Percentiles rank a stretch among this genome's conserved stretches.
Conservation (phyloP, 306 rosid genomes). For the Myrica gale region DNA sequence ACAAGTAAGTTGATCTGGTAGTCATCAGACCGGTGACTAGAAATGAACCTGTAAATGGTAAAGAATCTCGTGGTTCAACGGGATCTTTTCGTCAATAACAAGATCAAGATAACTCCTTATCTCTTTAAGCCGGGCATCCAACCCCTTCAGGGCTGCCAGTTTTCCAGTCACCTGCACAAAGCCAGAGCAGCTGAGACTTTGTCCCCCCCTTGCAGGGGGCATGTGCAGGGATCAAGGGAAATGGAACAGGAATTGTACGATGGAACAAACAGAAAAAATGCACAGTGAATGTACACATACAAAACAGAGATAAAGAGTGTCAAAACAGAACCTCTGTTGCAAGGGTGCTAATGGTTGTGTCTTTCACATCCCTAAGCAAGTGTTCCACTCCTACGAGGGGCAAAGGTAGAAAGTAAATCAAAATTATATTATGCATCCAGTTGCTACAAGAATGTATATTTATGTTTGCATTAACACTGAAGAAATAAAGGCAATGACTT, state of each 20-base stretch:
- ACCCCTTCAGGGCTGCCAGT: slow-evolving; percentile 81
- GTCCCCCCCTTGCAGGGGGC: background rate
- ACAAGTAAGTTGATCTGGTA: background rate
- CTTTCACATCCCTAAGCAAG: slow-evolving; percentile 77
- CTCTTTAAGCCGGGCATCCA: slow-evolving; percentile 77
- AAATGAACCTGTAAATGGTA: slow-evolving; percentile 77
- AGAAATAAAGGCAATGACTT: background rate
- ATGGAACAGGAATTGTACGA: background rate
- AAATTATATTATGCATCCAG: background rate
- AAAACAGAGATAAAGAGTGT: background rate
- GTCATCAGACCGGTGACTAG: background rate
- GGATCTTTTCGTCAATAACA: slow-evolving; percentile 73
- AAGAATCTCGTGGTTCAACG: slow-evolving; percentile 82
- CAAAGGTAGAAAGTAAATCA: background rate
- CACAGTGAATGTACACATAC: background rate
- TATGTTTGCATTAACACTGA: background rate
- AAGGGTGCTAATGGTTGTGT: slow-evolving; percentile 81
- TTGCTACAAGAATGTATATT: too few relatives aligned
- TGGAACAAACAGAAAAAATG: background rate
- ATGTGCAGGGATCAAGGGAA: background rate
- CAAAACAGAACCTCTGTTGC: slow-evolving; percentile 63
- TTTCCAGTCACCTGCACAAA: slow-evolving; percentile 68
- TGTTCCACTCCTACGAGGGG: slow-evolving; percentile 72
- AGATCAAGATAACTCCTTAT: slow-evolving; percentile 79
- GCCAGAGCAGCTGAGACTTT: slow-evolving; percentile 10